Evolutionary conservation across 768 basidiomycete genomes (phyloP).

Genomic region (Tulasnella sp.): DNA sequence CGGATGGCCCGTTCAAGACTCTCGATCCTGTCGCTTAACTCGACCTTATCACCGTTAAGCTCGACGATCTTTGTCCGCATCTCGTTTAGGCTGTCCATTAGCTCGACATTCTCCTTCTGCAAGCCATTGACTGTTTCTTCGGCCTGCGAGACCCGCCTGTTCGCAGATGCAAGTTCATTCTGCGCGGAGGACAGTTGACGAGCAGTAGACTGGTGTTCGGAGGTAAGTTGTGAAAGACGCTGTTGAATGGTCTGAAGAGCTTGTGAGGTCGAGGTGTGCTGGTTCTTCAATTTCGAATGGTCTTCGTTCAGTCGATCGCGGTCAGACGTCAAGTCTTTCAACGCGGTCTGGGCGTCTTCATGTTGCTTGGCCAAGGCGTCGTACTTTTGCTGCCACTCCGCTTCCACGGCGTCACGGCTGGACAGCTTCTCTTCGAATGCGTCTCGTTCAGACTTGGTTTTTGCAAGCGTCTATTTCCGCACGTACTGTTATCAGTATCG

Average conservation of each 20-base stretch:
- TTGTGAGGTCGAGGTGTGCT: constrained; percentile 36
- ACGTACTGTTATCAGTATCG: background rate
- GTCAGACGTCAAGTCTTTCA: constrained; percentile 36
- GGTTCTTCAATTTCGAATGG: constrained; percentile 37
- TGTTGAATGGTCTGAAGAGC: constrained; percentile 44
- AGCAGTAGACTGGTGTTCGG: constrained; percentile 40
- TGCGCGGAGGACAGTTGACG: constrained; percentile 50
- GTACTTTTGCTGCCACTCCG: constrained; percentile 41
- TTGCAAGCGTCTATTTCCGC: constrained; percentile 38
- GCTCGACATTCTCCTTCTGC: constrained; percentile 61
- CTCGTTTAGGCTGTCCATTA: constrained; percentile 73
- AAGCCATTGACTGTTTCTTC: constrained; percentile 59
- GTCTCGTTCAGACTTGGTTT: constrained; percentile 52
- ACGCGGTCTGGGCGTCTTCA: constrained; percentile 31
- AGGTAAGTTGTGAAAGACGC: constrained; percentile 41
- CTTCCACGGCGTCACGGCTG: constrained; percentile 28
- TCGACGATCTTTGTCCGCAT: constrained; percentile 78
- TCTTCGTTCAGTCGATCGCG: constrained; percentile 36
- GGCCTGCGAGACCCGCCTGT: constrained; percentile 59
- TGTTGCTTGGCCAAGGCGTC: constrained; percentile 36
- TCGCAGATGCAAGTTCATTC: constrained; percentile 50
- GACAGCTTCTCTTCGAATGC: constrained; percentile 36
- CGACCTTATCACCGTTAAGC: constrained; percentile 57
- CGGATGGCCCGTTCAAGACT: constrained; percentile 41
- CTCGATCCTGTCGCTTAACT: constrained; percentile 53